A percentile compares a stretch with the other conserved stretches of the same genome.
Evolutionary conservation across 345 rosid species (phyloP).

Genomic region (Pistacia integerrima): DNA sequence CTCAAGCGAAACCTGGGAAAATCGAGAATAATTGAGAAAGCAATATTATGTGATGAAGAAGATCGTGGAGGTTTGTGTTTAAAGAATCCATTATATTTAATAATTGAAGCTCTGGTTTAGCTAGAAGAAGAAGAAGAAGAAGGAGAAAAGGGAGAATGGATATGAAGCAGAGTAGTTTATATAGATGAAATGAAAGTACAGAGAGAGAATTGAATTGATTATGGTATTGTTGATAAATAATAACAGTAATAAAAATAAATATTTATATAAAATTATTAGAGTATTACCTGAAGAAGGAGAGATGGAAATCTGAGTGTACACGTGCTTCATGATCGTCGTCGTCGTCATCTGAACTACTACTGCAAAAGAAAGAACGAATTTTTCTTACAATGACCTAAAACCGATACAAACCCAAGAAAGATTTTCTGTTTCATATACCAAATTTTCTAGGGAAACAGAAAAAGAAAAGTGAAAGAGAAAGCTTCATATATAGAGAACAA

Average conservation of each 20-base stretch:
- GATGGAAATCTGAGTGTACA: constrained; percentile 69
- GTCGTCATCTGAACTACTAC: constrained; percentile 4
- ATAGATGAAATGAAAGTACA: constrained; percentile 9
- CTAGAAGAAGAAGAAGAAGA: not conserved
- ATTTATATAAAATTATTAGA: not conserved
- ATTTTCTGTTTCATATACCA: not conserved
- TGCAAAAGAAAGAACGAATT: constrained; percentile 37
- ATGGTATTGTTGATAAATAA: constrained; percentile 43
- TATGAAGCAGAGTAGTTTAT: not conserved
- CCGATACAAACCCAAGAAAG: constrained; percentile 10
- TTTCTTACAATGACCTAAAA: constrained; percentile 23
- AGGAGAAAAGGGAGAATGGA: constrained; percentile 5
- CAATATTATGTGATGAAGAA: not conserved
- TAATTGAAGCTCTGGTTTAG: no score
- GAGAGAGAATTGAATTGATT: constrained; percentile 41
- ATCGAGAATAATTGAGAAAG: constrained; percentile 12
- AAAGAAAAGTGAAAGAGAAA: constrained; percentile 13
- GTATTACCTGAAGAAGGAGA: constrained; percentile 52
- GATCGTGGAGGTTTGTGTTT: not conserved
- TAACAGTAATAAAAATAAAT: constrained; percentile 34
- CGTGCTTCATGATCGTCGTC: constrained; percentile 75
- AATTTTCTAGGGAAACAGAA: not conserved
- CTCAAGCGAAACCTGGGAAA: constrained; percentile 27
- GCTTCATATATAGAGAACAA: not conserved
- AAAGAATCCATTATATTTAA: not conserved